Evolutionary conservation across 1,139 yeast genomes (phyloP), one percentile per base, ranked within the genome.

Genomic region (Scheffersomyces stambukii): DNA sequence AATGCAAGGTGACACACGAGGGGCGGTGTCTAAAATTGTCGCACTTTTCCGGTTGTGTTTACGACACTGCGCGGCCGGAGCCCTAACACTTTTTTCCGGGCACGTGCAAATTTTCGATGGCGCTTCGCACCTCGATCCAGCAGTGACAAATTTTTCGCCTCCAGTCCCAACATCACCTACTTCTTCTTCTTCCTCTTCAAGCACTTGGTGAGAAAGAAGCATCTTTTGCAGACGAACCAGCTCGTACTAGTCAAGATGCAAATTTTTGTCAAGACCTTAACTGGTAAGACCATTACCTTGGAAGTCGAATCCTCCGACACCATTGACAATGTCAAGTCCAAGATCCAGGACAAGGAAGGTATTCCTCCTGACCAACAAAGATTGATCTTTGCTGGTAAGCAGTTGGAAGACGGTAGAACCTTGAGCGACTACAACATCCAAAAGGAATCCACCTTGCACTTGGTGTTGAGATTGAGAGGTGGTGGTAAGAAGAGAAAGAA

Each of bases 401-500:
- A 89, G 76, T 84, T 91, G 68, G 97, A 89, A 77, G 97, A 91
- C 60, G 96, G 96, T 60, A 86, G 97, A 80, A 89, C 97, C 52
- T 79, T 91, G 59, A 82, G 95, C 55, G 98, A 91, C 81, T 91
- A 91, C 95, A 89, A 89, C 93, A 91, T 91, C 77, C 96, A 89
- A 78, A 89, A 91, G 86, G 98, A 91, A 78, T 89, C 97, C 49
- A 91, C 97, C 52, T 72, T 91, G 51, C 96, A 91, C 75, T 81
- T 91, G 72, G 97, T 91, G 62, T 77, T 91, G 50, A 88, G 97
- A 81, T 85, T 91, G 70, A 85, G 97, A 81, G 97, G 97, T 83
- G 95, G 95, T 78, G 97, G 96, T 84, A 91, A 91, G 84, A 91
- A 91, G 88, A 89, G 95, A 85, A 86, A 85, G 88, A 88, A 88